Evolutionary conservation across 2,329 filamentous ascomycete species (phyloP).

Genomic region (Diaporthe ilicicola): DNA sequence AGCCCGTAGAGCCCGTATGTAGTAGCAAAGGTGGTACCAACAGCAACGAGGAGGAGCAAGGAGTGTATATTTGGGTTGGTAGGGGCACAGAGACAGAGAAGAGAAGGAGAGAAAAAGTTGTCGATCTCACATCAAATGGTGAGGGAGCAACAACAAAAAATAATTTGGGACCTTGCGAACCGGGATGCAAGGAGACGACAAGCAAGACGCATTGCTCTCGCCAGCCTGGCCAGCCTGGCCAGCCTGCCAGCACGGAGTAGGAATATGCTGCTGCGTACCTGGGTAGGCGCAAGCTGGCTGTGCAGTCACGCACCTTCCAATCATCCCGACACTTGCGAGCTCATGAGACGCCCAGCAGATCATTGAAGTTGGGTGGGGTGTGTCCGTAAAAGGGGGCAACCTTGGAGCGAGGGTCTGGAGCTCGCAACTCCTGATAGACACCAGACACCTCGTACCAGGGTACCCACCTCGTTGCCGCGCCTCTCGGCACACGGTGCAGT

Average conservation of each 20-base stretch:
- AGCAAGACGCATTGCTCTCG: neutral
- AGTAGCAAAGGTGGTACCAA: constrained; percentile 31
- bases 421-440: constrained; percentile 20
- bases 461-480: neutral
- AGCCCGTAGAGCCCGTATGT: neutral
- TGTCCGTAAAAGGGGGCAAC: constrained; percentile 27
- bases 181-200: constrained; percentile 16
- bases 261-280: constrained; percentile 9
- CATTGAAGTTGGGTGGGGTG: constrained; percentile 23
- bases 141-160: constrained; percentile 19
- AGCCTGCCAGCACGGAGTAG: neutral
- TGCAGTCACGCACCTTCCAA: constrained; percentile 24
- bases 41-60: constrained; percentile 25
- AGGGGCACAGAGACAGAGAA: neutral
- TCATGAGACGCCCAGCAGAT: constrained; percentile 24
- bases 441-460: neutral
- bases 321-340: constrained; percentile 17
- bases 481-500: neutral
- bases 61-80: constrained; percentile 6
- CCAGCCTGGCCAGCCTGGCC: neutral
- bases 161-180: constrained; percentile 26
- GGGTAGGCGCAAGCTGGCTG: constrained; percentile 20
- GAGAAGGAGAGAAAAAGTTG: constrained; percentile 31
- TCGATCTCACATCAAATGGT: constrained; percentile 28
- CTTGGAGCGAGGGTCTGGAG: constrained; percentile 22